Base-by-base conservation (phyloP, 768 basidiomycete genomes). In the Amanita pseudoporphyria region DNA sequence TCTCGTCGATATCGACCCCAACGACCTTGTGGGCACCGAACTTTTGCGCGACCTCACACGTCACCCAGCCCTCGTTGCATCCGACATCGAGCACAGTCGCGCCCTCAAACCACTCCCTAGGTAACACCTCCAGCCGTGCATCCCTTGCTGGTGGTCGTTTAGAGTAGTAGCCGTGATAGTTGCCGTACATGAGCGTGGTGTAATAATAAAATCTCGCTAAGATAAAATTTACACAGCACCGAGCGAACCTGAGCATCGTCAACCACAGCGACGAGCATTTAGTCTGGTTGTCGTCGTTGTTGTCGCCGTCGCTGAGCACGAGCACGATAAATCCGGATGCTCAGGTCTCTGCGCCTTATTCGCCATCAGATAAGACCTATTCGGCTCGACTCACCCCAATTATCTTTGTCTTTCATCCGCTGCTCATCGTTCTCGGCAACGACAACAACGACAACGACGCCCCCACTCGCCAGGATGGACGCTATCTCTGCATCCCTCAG, bases 1-100 rank as follows among this genome's bases (percentile, higher is more conserved):
- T 71, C 33, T 80, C 74, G 60, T 93, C 92, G 39, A 95, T 86
- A 60, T 95, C 91, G 0, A 95, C 87, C 1, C 90, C 91, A 12
- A 84, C 67, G 7, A 92, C 84, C 52, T 73, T 74, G n/a, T 58
- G 60, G 5, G 87, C 83, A 1, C 75, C 76, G 62, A 72, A 72
- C 1, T 65, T 63, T 59, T 87, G 89, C 22, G 84, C 88, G 88
- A 53, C 14, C 61, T 93, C 87, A 60, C 84, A 84, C 1, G 87
- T 84, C 31, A 94, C 81, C 73, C 76, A 79, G 6, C 91, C 91
- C 58, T 88, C 82, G 61, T 94, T 95, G 60, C 87, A 89, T 1
- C 91, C 91, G 0, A 94, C 66, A 63, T 95, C 91, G 9, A 95
- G 72, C 2, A 93, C 82, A 41, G 70, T 67, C 51, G 77, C 76